A percentile compares a stretch with the other conserved stretches of the same genome.
phyloP scores from a whole-genome alignment of 768 basidiomycete species.

The Epithele typhae region DNA sequence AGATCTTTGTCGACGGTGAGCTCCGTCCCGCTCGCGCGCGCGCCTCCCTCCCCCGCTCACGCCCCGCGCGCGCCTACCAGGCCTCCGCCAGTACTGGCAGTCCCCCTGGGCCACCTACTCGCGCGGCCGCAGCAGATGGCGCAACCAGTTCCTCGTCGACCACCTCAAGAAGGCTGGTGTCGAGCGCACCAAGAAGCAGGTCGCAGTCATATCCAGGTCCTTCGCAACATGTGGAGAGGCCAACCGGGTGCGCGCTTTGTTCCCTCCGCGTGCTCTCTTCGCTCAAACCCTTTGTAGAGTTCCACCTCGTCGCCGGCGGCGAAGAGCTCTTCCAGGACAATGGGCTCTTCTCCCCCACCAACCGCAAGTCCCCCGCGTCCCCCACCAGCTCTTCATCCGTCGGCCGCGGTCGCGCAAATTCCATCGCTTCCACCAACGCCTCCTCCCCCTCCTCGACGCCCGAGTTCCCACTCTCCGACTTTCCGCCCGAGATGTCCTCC shows the following conservation, averaged over 20 bases:
- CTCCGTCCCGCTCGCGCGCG: constrained; percentile 1
- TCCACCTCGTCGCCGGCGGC: constrained; percentile 74
- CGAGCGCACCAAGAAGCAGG: constrained; percentile 79
- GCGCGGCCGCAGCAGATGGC: constrained; percentile 74
- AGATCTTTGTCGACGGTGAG: constrained; percentile 71
- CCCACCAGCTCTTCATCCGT: constrained; percentile 3
- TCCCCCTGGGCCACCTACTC: constrained; percentile 80
- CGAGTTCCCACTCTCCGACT: constrained; percentile 18
- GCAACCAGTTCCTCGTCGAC: constrained; percentile 83
- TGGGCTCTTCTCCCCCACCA: constrained; percentile 44
- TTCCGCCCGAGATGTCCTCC: constrained; percentile 8
- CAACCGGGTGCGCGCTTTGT: constrained; percentile 49
- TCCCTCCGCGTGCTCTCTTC: background rate
- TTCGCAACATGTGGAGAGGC: constrained; percentile 87
- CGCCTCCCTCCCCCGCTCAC: constrained; percentile 5
- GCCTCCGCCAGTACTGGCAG: constrained; percentile 73
- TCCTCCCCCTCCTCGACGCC: constrained; percentile 28
- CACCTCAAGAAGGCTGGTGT: constrained; percentile 68
- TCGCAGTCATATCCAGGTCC: constrained; percentile 83
- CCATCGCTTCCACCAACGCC: constrained; percentile 11
- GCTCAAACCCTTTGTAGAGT: constrained; percentile 43
- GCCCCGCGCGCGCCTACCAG: constrained; percentile 30
- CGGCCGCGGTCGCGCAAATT: constrained; percentile 6
- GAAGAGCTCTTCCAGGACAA: constrained; percentile 57
- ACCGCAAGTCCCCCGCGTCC: constrained; percentile 23